These are phyloP conservation scores for Chalciporus pseudorubinellus DNA, from an alignment of 768 basidiomycete species.

Conservation along the genomic window DNA sequence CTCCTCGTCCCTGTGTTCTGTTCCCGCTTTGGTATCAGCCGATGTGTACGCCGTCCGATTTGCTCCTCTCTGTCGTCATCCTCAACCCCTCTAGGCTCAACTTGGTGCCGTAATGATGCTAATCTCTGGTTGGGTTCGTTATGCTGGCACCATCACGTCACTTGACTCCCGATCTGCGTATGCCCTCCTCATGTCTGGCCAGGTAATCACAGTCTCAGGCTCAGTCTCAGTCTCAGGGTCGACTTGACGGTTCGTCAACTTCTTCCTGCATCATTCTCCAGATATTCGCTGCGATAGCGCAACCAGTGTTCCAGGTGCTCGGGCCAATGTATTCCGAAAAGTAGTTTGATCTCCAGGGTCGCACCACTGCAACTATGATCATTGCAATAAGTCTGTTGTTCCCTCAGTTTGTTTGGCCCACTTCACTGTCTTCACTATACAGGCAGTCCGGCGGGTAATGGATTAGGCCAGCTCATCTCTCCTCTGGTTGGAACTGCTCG, in stretches of 20 bases:
- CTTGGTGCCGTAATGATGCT: constrained; percentile 55
- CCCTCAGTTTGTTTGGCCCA: not conserved
- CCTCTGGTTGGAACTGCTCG: constrained; percentile 55
- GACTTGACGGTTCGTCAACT: too few species aligned
- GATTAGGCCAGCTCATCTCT: constrained; percentile 69
- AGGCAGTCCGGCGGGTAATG: constrained; percentile 76
- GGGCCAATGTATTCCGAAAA: constrained; percentile 79
- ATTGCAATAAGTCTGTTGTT: constrained; percentile 41
- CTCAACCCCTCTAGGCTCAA: constrained; percentile 48
- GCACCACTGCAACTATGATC: constrained; percentile 74
- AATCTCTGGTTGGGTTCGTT: constrained; percentile 76
- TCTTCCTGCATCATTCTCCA: constrained; percentile 54
- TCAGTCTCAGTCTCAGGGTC: too few species aligned
- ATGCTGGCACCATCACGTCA: constrained; percentile 58
- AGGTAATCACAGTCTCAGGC: constrained; percentile 35
- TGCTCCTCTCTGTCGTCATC: not conserved
- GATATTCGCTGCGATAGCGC: constrained; percentile 62
- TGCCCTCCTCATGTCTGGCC: constrained; percentile 60
- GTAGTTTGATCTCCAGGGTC: constrained; percentile 76
- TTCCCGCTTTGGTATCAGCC: constrained; percentile 56
- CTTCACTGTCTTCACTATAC: constrained; percentile 28
- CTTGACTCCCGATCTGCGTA: constrained; percentile 55
- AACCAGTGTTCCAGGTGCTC: constrained; percentile 73
- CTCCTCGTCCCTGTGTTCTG: constrained; percentile 57
- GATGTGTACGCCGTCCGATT: constrained; percentile 48